phyloP scores from a whole-genome alignment of 208 protist genomes.

The Leishmania arabica region DNA sequence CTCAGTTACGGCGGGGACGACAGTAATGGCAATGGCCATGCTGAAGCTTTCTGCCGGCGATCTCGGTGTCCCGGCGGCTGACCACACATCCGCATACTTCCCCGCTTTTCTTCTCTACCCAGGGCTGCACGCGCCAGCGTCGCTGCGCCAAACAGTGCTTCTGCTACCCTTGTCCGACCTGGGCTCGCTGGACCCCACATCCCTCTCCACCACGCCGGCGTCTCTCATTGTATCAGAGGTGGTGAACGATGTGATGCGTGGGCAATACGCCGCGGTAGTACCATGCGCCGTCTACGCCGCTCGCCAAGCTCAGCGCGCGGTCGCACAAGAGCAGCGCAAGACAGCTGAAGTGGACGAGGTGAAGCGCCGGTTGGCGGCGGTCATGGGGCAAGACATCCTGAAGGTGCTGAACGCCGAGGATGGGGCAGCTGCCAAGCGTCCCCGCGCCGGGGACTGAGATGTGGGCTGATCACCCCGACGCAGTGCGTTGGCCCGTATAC shows the following conservation, averaged over 20 bases:
- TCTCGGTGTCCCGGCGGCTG: constrained; percentile 35
- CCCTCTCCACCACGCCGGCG: constrained; percentile 37
- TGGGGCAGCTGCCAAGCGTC: constrained; percentile 9
- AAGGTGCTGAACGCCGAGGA: constrained; percentile 27
- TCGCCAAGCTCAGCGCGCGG: constrained; percentile 32
- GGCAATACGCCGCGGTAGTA: constrained; percentile 54
- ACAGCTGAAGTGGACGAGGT: constrained; percentile 46
- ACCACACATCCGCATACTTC: constrained; percentile 15
- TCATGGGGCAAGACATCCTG: constrained; percentile 35
- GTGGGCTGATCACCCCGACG: not conserved
- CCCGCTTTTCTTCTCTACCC: constrained; percentile 60
- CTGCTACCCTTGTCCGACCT: constrained; percentile 26
- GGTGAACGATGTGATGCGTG: constrained; percentile 37
- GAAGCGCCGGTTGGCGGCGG: constrained; percentile 42
- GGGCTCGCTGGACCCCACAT: constrained; percentile 23
- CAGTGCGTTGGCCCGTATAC: not conserved
- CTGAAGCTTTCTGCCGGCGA: constrained; percentile 43
- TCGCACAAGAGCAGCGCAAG: constrained; percentile 22
- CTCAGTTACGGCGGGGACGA: constrained; percentile 13
- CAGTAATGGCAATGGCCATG: constrained; percentile 31
- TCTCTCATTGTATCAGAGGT: constrained; percentile 56
- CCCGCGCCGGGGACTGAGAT: constrained; percentile 16
- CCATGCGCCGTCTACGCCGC: constrained; percentile 41
- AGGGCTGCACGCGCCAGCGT: constrained; percentile 14
- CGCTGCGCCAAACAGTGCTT: constrained; percentile 27